Base-by-base conservation (phyloP, 2,329 filamentous ascomycete genomes). In the Apiospora pterosperma region DNA sequence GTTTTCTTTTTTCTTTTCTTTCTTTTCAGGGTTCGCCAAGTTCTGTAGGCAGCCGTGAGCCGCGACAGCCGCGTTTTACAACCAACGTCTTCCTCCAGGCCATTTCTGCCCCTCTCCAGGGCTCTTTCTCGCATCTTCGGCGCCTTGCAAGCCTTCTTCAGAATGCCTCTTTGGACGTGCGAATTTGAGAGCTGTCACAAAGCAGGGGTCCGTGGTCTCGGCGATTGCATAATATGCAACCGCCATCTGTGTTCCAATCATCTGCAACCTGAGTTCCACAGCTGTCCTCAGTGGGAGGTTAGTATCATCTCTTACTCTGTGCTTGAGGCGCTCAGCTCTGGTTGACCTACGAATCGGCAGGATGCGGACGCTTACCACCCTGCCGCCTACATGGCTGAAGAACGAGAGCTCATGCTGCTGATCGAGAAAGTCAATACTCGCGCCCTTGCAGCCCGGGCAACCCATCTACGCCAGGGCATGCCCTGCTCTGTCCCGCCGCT, bases 221-320 rank as follows among this genome's bases (percentile, higher is more conserved):
- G 78, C 16, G 74, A 77, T 59, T 81, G 78, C 38, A 63, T 77
- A 11, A 71, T 81, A n/a, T 81, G 78, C 66, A 67, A 75, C 66
- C 75, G 73, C 21, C 77, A 80, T 72, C 67, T 80, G 61, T 80
- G 77, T 64, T 70, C 65, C 23, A 66, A 66, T 34, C 78, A 80
- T 69, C 64, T 80, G 39, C 55, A 68, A 55, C 64, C 71, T 38
- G 61, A 67, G 19, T 73, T 74, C 64, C 78, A 81, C 65, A 69
- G 44, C 36, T 81, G 68, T 69, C 72, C 77, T 63, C 65, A 67
- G 64, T 80, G 76, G 76, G 72, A 78, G 73, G 77, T 78, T 36
- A 69, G 75, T 75, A 23, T 55, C 61, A 8, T 23, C 60, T 59
- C 62, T 61, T 64, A 48, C 1, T 58, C 48, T 12, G 31, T 11